A percentile compares a stretch with the other conserved stretches of the same genome.
Evolutionary conservation across 495 filamentous ascomycete species (phyloP).

Genomic region (Amphirosellinia nigrospora): DNA sequence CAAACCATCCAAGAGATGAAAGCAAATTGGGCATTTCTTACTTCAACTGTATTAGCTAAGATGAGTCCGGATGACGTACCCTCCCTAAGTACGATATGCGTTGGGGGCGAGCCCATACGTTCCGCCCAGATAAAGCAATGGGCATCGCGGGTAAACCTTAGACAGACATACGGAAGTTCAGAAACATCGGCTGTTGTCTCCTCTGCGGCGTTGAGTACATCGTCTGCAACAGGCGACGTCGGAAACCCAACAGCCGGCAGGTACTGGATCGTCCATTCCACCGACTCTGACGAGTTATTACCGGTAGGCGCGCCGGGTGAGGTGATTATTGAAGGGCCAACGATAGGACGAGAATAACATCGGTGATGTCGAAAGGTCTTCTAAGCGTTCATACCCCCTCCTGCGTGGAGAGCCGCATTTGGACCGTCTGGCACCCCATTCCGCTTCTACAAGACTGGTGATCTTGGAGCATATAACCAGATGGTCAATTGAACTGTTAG

Average conservation of each 20-base stretch:
- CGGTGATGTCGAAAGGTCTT: background rate
- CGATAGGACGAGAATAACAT: background rate
- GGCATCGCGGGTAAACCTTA: background rate
- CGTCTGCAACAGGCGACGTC: background rate
- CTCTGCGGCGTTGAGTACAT: background rate
- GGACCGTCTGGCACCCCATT: background rate
- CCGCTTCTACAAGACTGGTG: background rate
- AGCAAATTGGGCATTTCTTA: background rate
- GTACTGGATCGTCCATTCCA: background rate
- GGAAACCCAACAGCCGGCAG: background rate
- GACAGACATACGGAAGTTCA: background rate
- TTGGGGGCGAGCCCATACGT: background rate
- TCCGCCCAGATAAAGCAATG: background rate
- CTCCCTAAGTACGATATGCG: background rate
- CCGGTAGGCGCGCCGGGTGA: background rate
- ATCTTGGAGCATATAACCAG: background rate
- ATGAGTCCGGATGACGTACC: background rate
- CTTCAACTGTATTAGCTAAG: background rate
- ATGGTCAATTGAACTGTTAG: background rate
- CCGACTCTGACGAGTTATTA: background rate
- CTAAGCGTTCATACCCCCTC: background rate
- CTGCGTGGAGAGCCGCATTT: background rate
- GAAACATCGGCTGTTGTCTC: background rate
- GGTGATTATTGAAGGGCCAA: background rate
- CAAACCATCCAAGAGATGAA: background rate